phyloP scores from a whole-genome alignment of 2,329 filamentous ascomycete genomes.

The Cladosporium sp. region DNA sequence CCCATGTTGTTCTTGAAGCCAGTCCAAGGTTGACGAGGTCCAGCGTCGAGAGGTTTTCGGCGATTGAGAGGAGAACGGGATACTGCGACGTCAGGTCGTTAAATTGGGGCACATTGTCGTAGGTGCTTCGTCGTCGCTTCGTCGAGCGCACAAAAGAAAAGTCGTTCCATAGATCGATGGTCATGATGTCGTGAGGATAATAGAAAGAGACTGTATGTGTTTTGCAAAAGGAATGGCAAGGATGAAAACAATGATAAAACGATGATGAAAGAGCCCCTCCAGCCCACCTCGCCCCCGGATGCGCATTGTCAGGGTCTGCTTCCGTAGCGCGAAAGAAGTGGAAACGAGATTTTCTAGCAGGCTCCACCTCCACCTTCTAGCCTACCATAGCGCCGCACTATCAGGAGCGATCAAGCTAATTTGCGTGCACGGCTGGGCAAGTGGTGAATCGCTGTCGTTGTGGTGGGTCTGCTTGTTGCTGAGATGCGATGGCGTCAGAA shows the following conservation, averaged over 20 bases:
- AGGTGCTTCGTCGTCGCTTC: conserved; percentile 6
- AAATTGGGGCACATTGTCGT: conserved; percentile 3
- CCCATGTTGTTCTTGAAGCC: conserved; percentile 14
- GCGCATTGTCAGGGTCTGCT: conserved; percentile 9
- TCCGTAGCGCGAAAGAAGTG: conserved; percentile 13
- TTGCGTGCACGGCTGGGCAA: conserved; percentile 16
- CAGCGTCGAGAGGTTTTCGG: conserved; percentile 9
- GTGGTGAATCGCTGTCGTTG: neutral
- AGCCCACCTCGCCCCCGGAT: neutral
- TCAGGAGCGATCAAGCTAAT: neutral
- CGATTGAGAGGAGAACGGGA: conserved; percentile 14
- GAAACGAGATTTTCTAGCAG: conserved; percentile 16
- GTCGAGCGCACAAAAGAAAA: conserved; percentile 9
- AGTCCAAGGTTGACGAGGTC: conserved; percentile 14
- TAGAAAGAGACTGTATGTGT: neutral
- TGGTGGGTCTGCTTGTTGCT: neutral
- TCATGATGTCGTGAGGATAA: conserved; percentile 8
- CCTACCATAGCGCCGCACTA: neutral
- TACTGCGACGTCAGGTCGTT: conserved; percentile 18
- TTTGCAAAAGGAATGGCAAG: neutral
- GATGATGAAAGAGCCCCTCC: conserved; percentile 17
- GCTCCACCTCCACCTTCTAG: conserved; percentile 16
- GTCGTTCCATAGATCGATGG: conserved; percentile 10
- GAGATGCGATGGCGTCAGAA: neutral
- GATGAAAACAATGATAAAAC: neutral